Conservation (phyloP, 345 rosid species). For the Salix exigua region DNA sequence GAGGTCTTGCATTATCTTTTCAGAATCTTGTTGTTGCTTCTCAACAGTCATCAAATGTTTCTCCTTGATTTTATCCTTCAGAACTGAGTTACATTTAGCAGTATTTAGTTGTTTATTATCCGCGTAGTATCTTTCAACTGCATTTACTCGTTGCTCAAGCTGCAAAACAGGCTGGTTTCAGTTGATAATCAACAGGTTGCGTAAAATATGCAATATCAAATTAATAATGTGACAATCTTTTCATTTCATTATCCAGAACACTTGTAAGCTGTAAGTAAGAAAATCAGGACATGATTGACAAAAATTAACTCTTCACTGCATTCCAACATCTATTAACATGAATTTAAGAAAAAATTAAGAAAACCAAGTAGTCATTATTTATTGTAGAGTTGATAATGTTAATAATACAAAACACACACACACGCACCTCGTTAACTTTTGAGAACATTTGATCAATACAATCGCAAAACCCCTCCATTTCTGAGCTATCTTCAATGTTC, state of each 20-base stretch:
- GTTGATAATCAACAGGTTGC: not conserved
- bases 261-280: no score
- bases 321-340: no score
- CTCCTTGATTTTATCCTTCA: slow-evolving; percentile 56
- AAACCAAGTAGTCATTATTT: no score
- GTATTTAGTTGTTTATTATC: slow-evolving; percentile 37
- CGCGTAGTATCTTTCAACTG: slow-evolving; percentile 59
- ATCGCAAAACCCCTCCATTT: slow-evolving; percentile 35
- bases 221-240: no score
- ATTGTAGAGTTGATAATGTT: not conserved
- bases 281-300: no score
- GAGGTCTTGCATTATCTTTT: slow-evolving; percentile 89
- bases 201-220: no score
- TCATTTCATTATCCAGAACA: no score
- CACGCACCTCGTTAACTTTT: slow-evolving; percentile 51
- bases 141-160: slow-evolving; percentile 71
- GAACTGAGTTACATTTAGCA: slow-evolving; percentile 41
- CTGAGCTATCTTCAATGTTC: slow-evolving; percentile 25
- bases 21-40: slow-evolving; percentile 63
- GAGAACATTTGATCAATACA: slow-evolving; percentile 50
- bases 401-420: not conserved
- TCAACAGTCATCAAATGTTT: slow-evolving; percentile 51
- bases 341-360: no score
- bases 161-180: slow-evolving; percentile 18
- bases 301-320: no score